Conservation (phyloP, 2,329 filamentous ascomycete genomes). For the Apiospora hydei region DNA sequence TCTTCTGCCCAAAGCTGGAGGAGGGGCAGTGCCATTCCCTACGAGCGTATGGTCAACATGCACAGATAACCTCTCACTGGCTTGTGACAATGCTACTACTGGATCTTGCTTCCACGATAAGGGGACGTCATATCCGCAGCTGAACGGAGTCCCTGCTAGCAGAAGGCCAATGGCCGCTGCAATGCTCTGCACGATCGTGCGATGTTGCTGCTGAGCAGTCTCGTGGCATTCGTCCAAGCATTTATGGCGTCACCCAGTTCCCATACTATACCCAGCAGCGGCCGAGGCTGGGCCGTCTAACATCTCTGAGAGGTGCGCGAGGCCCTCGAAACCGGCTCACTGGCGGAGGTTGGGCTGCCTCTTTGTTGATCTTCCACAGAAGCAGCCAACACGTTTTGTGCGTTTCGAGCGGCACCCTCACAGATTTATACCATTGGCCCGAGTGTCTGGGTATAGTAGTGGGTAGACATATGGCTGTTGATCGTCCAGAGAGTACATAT, state of each 20-base stretch:
- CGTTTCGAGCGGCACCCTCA: not conserved
- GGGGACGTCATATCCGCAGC: not conserved
- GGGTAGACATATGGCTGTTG: not conserved
- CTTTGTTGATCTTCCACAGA: not conserved
- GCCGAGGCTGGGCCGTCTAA: not conserved
- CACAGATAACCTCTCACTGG: not conserved
- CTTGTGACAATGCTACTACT: not conserved
- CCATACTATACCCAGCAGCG: not conserved
- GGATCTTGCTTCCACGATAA: not conserved
- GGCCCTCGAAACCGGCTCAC: not conserved
- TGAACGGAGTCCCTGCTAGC: not conserved
- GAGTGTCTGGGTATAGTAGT: not conserved
- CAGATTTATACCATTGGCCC: not conserved
- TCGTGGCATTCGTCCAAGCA: not conserved
- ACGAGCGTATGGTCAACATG: not conserved
- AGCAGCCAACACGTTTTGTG: not conserved
- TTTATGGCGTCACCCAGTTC: not conserved
- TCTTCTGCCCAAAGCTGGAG: not conserved
- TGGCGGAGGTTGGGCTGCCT: not conserved
- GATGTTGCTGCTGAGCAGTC: not conserved
- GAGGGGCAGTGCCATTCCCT: not conserved
- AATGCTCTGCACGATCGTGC: not conserved
- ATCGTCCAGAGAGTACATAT: not conserved
- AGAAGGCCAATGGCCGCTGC: not conserved
- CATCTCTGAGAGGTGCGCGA: not conserved